Conservation (phyloP, 2,329 filamentous ascomycete species). For the Aureobasidium lini region DNA sequence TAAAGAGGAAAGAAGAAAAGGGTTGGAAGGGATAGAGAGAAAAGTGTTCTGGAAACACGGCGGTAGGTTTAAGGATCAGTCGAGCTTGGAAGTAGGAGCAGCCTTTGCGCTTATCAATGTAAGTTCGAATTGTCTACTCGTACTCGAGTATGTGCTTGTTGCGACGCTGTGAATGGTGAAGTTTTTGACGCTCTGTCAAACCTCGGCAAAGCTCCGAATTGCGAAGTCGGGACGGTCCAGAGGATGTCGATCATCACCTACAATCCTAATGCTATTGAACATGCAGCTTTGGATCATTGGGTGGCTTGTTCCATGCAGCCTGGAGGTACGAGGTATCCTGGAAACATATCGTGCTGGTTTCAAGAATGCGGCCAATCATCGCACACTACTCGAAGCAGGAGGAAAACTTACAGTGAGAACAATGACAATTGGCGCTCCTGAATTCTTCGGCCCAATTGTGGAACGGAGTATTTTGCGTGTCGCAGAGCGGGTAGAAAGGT, state of each 20-base stretch:
- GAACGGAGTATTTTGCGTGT: conserved; percentile 26
- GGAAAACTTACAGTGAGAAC: conserved; percentile 26
- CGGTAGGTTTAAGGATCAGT: too few species aligned
- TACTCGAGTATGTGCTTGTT: too few species aligned
- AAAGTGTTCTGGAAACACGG: too few species aligned
- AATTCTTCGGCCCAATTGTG: conserved; percentile 29
- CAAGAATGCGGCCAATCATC: conserved; percentile 27
- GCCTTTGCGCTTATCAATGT: too few species aligned
- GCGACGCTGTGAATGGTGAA: too few species aligned
- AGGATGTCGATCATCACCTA: conserved; percentile 17
- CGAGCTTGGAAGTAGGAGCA: too few species aligned
- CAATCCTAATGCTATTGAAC: conserved; percentile 30
- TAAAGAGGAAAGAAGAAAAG: too few species aligned
- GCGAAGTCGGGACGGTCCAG: too few species aligned
- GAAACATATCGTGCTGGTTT: conserved; percentile 30
- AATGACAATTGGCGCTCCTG: conserved; percentile 30
- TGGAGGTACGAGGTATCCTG: conserved; percentile 28
- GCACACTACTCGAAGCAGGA: conserved; percentile 23
- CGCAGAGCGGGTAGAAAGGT: conserved; percentile 24
- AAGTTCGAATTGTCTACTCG: too few species aligned
- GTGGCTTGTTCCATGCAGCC: conserved; percentile 27
- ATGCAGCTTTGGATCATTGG: conserved; percentile 27
- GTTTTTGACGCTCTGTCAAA: too few species aligned
- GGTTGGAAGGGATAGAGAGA: too few species aligned
- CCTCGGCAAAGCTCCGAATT: too few species aligned